These are phyloP conservation scores for Turnera subulata DNA, from an alignment of 345 rosid genomes.

Conservation along the genomic window DNA sequence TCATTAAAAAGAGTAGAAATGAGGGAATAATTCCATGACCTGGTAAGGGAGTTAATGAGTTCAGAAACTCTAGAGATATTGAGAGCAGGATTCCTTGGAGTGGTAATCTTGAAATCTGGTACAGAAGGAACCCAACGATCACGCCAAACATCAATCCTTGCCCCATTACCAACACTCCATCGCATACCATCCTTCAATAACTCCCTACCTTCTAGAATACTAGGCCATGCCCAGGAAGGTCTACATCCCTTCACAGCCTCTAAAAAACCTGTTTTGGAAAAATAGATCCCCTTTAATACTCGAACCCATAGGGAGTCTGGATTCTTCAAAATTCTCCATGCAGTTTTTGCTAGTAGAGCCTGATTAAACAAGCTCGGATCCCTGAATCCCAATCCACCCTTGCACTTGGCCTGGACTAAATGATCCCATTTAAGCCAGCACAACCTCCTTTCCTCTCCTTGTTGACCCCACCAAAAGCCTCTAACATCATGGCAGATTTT, in stretches of 20 bases:
- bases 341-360: too few species aligned
- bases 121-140: not conserved
- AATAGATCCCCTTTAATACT: too few species aligned
- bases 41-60: too few species aligned
- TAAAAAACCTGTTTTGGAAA: not conserved
- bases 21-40: too few species aligned
- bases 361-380: too few species aligned
- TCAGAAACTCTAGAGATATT: not conserved
- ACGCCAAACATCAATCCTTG: not conserved
- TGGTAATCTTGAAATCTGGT: not conserved
- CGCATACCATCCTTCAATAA: not conserved
- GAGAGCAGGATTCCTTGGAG: not conserved
- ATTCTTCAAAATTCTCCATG: too few species aligned
- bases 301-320: too few species aligned
- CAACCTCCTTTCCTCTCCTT: not conserved
- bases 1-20: too few species aligned
- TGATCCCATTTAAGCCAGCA: not conserved
- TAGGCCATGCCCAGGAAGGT: not conserved
- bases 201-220: too few species aligned
- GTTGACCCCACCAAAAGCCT: not conserved
- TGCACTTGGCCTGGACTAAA: too few species aligned
- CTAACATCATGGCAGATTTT: not conserved
- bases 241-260: not conserved
- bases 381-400: too few species aligned
- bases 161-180: not conserved